Evolutionary conservation across 495 filamentous ascomycete species (phyloP), one percentile per base, ranked within the genome.

Genomic region (Penicillium cinerascens): DNA sequence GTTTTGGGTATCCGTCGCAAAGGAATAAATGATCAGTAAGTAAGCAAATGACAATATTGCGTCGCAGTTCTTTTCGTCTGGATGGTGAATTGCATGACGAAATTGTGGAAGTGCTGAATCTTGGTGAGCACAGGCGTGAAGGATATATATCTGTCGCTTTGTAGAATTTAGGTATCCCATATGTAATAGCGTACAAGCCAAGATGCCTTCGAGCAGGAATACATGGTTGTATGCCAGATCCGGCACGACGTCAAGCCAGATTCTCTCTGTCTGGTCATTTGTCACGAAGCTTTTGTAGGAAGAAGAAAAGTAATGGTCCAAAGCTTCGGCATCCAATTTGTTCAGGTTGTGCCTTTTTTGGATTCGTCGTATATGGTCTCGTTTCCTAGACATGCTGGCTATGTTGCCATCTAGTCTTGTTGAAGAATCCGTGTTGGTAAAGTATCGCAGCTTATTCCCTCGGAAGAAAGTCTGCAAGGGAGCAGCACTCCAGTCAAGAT

Each of bases 41-140:
- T 66, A 69, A 2, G 64, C 55, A 33, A 71, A 72, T 44, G 59
- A 57, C n/a, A 75, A 43, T 6, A 72, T 47, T 1, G 73, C 67
- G 15, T 72, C 47, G 49, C 69, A 68, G 18, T 71, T 71, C 3
- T 67, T 20, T 1, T 37, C 23, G 2, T 56, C 52, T 1, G 54
- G 44, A n/a, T 61, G 40, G 8, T 49, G 33, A 6, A 68, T 69
- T 11, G 62, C 70, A 13, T 46, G 22, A 4, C 65, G 60, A 45
- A 72, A 75, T 2, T 41, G 38, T 3, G 70, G 67, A 44, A 72
- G 51, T 2, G 68, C 72, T 11, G 43, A 20, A 11, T 64, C 56
- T 38, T 74, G 71, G 50, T 69, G 63, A 10, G 4, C 16, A 37
- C 36, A 56, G 9, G 66, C 60, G 33, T 44, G 55, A 1, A 72